Evolutionary conservation across 2,329 filamentous ascomycete genomes (phyloP), one percentile per base, ranked within the genome.

Genomic region (Arthrobotrys entomopaga): DNA sequence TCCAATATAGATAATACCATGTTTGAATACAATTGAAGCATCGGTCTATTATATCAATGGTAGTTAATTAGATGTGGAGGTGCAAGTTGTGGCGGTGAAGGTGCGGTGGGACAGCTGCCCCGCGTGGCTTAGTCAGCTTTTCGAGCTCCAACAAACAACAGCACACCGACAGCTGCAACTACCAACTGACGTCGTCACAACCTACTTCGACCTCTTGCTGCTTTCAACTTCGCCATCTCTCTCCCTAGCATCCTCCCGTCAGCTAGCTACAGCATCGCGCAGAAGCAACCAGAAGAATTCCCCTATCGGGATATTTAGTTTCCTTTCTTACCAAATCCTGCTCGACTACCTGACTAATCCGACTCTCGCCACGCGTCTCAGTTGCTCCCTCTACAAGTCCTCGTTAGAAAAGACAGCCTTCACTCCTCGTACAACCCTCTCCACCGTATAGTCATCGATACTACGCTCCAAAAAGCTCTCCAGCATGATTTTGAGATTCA

Each of bases 401-500:
- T 16, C 24, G 1, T 52, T 42, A 24, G 15, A 15, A 16, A 16
- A 7, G n/a, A 58, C 22, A 13, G n/a, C 7, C 5, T 34, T 10
- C 29, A 52, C 34, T 10, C 46, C 22, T 20, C 42, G 3, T 19
- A 22, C 34, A 11, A 13, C 13, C n/a, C 48, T 48, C 43, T 24
- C 20, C 52, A 22, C 26, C 26, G 19, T n/a, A 13, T 54, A 40
- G n/a, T 3, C 3, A 40, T 52, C 16, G 13, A 40, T 11, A 13
- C 26, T 16, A 11, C 40, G 49, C 20, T 22, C 16, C 16, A 65
- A 48, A 40, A 16, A 56, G 13, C 16, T 22, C 11, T 78, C 80
- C 80, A 83, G 80, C 77, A 97, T 97, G 88, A 86, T 97, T 80
- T 85, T 97, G 66, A 88, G 93, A 82, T 91, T 97, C 78, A 90